Conservation (phyloP, 805 yeast genomes). For the Clavispora phyllophila region DNA sequence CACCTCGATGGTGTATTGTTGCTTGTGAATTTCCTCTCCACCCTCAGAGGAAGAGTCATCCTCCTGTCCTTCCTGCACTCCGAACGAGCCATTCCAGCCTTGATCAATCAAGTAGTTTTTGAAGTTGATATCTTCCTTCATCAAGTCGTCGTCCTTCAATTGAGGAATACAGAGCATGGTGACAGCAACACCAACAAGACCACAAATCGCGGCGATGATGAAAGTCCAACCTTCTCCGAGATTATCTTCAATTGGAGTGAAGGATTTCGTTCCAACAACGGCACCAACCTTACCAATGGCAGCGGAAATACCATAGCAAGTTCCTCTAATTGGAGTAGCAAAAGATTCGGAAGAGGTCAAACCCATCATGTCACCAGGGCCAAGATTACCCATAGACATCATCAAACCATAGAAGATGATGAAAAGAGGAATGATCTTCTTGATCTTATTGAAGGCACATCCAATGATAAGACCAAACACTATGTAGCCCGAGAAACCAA, state of each 20-base stretch:
- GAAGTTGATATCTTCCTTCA: conserved; percentile 59
- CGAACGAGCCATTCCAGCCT: conserved; percentile 55
- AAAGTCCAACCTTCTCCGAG: conserved; percentile 73
- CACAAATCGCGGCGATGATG: conserved; percentile 72
- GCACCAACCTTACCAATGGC: conserved; percentile 84
- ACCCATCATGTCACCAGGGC: conserved; percentile 78
- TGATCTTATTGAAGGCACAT: conserved; percentile 52
- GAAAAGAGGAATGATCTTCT: conserved; percentile 56
- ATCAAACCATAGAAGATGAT: conserved; percentile 70
- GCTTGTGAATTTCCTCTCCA: conserved; percentile 7
- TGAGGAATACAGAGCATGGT: conserved; percentile 66
- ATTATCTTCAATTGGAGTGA: conserved; percentile 60
- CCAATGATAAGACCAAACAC: conserved; percentile 71
- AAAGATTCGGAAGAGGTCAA: conserved; percentile 58
- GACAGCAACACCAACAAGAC: conserved; percentile 56
- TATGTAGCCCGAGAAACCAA: conserved; percentile 67
- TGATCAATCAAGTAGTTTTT: conserved; percentile 51
- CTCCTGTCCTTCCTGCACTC: conserved; percentile 20
- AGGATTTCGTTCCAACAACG: conserved; percentile 71
- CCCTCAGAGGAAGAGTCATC: conserved; percentile 8
- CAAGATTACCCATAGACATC: conserved; percentile 66
- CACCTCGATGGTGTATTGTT: background rate
- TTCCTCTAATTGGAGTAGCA: conserved; percentile 76
- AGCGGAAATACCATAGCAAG: conserved; percentile 69
- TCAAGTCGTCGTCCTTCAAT: conserved; percentile 61